These are phyloP conservation scores for Acer campestre DNA, from an alignment of 345 rosid genomes.

Conservation along the genomic window DNA sequence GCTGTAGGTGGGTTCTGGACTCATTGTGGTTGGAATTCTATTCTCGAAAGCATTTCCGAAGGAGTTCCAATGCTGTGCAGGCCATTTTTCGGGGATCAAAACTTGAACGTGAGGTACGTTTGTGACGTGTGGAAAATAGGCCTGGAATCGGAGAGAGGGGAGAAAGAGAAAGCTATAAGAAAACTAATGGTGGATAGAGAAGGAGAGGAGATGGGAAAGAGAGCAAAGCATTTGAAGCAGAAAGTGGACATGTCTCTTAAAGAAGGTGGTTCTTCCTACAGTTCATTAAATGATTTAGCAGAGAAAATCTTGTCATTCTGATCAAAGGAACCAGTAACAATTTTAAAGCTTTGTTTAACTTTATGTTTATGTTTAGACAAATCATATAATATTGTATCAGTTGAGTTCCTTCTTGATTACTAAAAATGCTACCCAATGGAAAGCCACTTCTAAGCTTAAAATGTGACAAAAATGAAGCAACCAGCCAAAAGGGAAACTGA, in stretches of 20 bases:
- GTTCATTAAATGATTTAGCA: conserved; percentile 25
- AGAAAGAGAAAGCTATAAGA: conserved; percentile 25
- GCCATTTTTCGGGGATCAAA: conserved; percentile 30
- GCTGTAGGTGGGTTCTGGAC: conserved; percentile 39
- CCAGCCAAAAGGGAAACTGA: too few species aligned
- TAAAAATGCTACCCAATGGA: too few species aligned
- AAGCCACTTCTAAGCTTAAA: too few species aligned
- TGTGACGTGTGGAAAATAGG: conserved; percentile 27
- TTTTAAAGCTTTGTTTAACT: too few species aligned
- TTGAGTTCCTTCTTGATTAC: too few species aligned
- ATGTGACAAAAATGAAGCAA: too few species aligned
- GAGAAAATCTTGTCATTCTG: conserved; percentile 15
- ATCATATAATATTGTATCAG: too few species aligned
- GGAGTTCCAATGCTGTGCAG: conserved; percentile 26
- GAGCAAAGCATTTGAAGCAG: background rate
- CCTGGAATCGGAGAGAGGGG: conserved; percentile 13
- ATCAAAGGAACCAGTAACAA: too few species aligned
- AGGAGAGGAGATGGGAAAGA: conserved; percentile 9
- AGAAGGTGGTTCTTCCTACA: conserved; percentile 26
- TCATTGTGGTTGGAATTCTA: conserved; percentile 39
- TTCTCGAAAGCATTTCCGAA: conserved; percentile 11
- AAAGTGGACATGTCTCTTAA: too few species aligned
- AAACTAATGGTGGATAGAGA: conserved; percentile 22
- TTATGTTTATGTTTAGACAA: too few species aligned
- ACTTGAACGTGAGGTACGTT: conserved; percentile 17